Percentiles rank a stretch among this genome's conserved stretches.
phyloP scores from a whole-genome alignment of 768 basidiomycete genomes.

The Rhizopogon rudus region DNA sequence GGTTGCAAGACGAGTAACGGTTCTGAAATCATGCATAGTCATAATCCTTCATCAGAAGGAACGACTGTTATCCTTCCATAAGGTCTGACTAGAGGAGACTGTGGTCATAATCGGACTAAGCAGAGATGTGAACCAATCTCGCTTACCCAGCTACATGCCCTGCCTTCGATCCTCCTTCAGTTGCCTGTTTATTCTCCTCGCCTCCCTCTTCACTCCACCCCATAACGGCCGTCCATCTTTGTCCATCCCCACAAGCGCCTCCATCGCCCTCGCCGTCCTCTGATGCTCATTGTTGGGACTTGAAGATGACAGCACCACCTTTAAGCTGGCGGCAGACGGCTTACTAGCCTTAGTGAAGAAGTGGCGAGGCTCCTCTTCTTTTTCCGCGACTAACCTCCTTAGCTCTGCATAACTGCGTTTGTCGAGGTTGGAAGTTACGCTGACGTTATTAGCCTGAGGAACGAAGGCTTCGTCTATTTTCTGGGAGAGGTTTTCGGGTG shows the following conservation, averaged over 20 bases:
- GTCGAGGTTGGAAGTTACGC: background rate
- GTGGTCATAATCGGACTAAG: background rate
- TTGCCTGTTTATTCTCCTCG: conserved; percentile 13
- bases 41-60: no score
- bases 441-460: background rate
- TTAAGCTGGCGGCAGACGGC: background rate
- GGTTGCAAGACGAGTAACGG: background rate
- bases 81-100: no score
- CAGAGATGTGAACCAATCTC: background rate
- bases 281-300: conserved; percentile 5
- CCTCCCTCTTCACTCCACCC: conserved; percentile 27
- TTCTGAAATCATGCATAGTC: no score
- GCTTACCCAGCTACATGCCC: background rate
- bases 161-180: conserved; percentile 10
- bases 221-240: conserved; percentile 28
- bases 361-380: conserved; percentile 7
- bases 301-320: background rate
- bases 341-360: conserved; percentile 20
- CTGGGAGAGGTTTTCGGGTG: conserved; percentile 58
- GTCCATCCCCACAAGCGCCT: conserved; percentile 23
- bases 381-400: background rate
- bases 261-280: conserved; percentile 21
- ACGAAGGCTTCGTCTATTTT: conserved; percentile 63
- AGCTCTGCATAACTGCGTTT: conserved; percentile 8
- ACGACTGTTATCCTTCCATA: no score